These are phyloP conservation scores for Prunus salicina DNA, from an alignment of 306 rosid genomes.

Conservation along the genomic window DNA sequence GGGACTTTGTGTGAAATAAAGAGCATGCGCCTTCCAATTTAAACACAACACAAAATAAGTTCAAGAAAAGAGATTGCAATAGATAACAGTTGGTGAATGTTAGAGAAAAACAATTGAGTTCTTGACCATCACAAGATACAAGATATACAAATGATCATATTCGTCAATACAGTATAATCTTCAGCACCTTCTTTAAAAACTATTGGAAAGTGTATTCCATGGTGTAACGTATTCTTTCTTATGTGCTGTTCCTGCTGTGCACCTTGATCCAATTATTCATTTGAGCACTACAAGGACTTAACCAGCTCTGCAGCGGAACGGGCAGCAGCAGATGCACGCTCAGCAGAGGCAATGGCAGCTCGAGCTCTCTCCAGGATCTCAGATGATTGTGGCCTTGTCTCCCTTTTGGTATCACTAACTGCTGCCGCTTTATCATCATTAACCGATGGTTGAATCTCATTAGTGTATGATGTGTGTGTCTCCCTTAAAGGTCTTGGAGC, in stretches of 20 bases:
- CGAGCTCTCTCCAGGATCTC: constrained; percentile 78
- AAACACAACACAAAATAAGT: background rate
- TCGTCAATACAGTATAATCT: constrained; percentile 6
- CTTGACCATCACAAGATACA: constrained; percentile 15
- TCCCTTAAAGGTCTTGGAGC: constrained; percentile 38
- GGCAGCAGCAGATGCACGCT: constrained; percentile 85
- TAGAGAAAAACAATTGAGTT: background rate
- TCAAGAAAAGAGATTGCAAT: background rate
- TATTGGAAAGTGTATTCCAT: constrained; percentile 7
- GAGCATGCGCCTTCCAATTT: background rate
- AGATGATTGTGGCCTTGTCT: constrained; percentile 42
- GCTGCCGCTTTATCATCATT: constrained; percentile 26
- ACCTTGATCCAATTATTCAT: constrained; percentile 4
- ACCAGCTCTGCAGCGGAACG: constrained; percentile 76
- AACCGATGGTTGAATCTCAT: constrained; percentile 57
- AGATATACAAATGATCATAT: constrained; percentile 12
- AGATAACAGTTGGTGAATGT: background rate
- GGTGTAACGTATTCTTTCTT: background rate
- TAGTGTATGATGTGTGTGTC: constrained; percentile 20
- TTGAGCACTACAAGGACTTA: constrained; percentile 39
- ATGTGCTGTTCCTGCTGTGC: background rate
- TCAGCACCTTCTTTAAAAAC: constrained; percentile 16
- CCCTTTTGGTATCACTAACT: constrained; percentile 33
- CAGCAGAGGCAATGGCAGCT: constrained; percentile 83
- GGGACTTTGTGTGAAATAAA: background rate